These are phyloP conservation scores for Paecilomyces dactylethromorphus DNA, from an alignment of 2,329 filamentous ascomycete genomes.

Conservation along the genomic window DNA sequence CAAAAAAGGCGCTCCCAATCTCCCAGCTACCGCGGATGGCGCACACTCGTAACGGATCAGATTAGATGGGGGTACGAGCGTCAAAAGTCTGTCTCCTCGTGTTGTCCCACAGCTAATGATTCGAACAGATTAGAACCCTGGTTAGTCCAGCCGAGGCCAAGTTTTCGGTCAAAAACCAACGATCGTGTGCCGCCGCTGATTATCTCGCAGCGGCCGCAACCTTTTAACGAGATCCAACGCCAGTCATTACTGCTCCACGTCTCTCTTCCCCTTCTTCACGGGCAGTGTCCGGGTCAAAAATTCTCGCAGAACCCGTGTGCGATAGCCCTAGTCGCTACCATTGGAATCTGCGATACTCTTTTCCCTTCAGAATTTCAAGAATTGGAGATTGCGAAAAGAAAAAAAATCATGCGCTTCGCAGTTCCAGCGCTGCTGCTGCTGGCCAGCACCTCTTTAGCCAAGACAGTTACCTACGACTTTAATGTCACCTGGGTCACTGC, in stretches of 20 bases:
- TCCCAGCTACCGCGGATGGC: not conserved
- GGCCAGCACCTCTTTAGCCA: slow-evolving; percentile 7
- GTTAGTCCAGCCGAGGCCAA: not conserved
- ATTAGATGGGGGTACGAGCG: not conserved
- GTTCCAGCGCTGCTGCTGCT: slow-evolving; percentile 1
- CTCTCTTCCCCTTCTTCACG: not conserved
- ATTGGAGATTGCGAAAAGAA: not conserved
- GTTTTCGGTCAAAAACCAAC: not conserved
- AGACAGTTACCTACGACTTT: slow-evolving; percentile 43
- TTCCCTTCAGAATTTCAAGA: not conserved
- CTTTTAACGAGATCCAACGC: not conserved
- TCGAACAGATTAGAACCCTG: not conserved
- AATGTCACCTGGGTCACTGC: slow-evolving; percentile 50
- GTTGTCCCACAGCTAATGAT: not conserved
- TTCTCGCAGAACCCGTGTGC: not conserved
- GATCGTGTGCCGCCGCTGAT: not conserved
- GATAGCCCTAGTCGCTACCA: not conserved
- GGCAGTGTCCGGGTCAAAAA: not conserved
- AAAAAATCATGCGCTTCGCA: slow-evolving; percentile 2
- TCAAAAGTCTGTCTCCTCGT: not conserved
- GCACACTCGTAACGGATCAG: not conserved
- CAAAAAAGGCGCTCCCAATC: not conserved
- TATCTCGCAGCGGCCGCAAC: not conserved
- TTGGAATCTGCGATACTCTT: not conserved
- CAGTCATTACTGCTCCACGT: not conserved